phyloP scores from a whole-genome alignment of 148 eudicot genomes.

The Spergularia marina region DNA sequence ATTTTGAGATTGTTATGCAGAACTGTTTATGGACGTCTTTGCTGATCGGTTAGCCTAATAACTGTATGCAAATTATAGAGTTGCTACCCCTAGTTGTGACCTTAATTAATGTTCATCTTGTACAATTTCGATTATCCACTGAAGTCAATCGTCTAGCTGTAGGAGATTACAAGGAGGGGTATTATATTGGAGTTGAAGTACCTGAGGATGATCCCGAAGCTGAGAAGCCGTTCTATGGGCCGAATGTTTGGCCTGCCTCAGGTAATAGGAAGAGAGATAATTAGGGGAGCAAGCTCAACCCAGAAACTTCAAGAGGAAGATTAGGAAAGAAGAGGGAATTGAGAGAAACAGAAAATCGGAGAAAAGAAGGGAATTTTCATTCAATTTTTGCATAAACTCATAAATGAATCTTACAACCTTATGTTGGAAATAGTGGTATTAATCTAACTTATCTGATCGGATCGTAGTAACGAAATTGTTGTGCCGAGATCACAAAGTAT shows the following conservation, averaged over 20 bases:
- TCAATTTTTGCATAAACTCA: no score
- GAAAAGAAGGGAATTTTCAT: no score
- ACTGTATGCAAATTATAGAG: not conserved
- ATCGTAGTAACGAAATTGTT: no score
- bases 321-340: no score
- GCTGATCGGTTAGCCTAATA: not conserved
- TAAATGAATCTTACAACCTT: no score
- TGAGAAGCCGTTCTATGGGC: conserved; percentile 70
- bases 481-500: no score
- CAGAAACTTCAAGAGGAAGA: no score
- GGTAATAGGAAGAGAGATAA: no score
- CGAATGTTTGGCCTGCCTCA: conserved; percentile 75
- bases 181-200: conserved; percentile 85
- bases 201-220: conserved; percentile 73
- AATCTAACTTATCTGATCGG: no score
- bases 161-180: conserved; percentile 97
- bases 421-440: no score
- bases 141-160: conserved; percentile 28
- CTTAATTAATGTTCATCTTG: not conserved
- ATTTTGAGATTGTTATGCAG: not conserved
- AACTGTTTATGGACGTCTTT: not conserved
- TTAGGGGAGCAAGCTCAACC: no score
- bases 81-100: not conserved
- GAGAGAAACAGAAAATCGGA: no score
- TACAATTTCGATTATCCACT: not conserved